phyloP scores from a whole-genome alignment of 2,329 filamentous ascomycete genomes.

The Sphaceloma murrayae region DNA sequence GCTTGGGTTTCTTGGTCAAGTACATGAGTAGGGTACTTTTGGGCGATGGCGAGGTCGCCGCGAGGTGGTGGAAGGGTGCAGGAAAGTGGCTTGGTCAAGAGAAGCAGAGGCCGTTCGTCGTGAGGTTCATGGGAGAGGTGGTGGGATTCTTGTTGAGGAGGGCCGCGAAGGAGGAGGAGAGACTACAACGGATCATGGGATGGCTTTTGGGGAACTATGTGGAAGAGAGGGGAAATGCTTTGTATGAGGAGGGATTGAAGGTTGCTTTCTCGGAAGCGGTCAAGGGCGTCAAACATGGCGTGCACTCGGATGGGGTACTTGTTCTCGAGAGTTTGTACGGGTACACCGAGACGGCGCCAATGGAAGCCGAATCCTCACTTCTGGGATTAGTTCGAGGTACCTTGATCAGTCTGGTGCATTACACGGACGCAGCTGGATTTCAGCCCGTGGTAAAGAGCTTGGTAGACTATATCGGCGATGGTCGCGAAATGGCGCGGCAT shows the following conservation, averaged over 20 bases:
- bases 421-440: conserved; percentile 63
- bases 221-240: conserved; percentile 31
- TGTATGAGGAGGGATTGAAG: conserved; percentile 85
- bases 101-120: conserved; percentile 74
- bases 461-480: conserved; percentile 39
- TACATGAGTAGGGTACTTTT: conserved; percentile 78
- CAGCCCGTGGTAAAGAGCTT: conserved; percentile 56
- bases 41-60: conserved; percentile 9
- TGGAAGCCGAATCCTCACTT: conserved; percentile 16
- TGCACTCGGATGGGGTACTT: conserved; percentile 49
- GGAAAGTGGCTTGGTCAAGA: conserved; percentile 76
- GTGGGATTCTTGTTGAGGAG: conserved; percentile 91
- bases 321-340: conserved; percentile 41
- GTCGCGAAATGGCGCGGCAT: conserved; percentile 33
- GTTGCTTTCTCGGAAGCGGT: conserved; percentile 79
- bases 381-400: conserved; percentile 56
- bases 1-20: conserved; percentile 92
- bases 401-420: conserved; percentile 72
- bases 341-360: conserved; percentile 17
- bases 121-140: conserved; percentile 86
- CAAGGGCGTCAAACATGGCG: conserved; percentile 49
- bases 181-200: conserved; percentile 60
- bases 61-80: conserved; percentile 83
- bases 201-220: conserved; percentile 63
- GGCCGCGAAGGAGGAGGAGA: conserved; percentile 62